Evolutionary conservation across 208 protist species (phyloP).

Genomic region (Wallacemonas rigidus): DNA sequence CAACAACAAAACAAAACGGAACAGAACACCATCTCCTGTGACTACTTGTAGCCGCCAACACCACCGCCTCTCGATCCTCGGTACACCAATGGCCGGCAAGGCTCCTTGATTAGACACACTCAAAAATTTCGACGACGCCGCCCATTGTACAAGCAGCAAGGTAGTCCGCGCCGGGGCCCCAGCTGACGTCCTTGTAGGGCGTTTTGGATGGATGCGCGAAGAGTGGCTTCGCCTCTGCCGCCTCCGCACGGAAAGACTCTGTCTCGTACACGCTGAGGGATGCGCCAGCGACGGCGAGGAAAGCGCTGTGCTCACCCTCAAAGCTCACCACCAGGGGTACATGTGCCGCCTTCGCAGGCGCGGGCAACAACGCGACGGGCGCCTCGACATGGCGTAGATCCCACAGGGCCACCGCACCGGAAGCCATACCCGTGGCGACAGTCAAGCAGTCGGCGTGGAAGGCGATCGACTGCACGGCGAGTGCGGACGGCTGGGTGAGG

Average conservation of each 20-base stretch:
- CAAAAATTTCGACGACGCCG: conserved; percentile 51
- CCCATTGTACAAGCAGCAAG: conserved; percentile 48
- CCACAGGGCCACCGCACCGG: conserved; percentile 92
- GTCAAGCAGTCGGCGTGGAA: conserved; percentile 96
- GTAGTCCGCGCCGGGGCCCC: conserved; percentile 32
- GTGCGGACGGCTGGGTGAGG: conserved; percentile 1
- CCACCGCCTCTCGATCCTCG: too few relatives aligned
- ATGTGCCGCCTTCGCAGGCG: background rate
- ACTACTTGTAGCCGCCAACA: too few relatives aligned
- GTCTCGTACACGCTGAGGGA: conserved; percentile 31
- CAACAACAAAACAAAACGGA: too few relatives aligned
- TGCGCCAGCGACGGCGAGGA: conserved; percentile 27
- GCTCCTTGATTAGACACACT: background rate
- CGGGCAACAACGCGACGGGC: conserved; percentile 41
- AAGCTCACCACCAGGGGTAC: conserved; percentile 45
- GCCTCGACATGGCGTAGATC: conserved; percentile 95
- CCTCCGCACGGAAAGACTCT: conserved; percentile 3
- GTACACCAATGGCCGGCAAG: too few relatives aligned
- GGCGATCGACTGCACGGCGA: conserved; percentile 49
- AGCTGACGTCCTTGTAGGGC: conserved; percentile 44
- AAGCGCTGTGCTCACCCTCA: conserved; percentile 32
- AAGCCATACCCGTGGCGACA: conserved; percentile 75
- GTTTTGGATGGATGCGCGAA: conserved; percentile 2
- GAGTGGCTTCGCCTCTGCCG: conserved; percentile 21
- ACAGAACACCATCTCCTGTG: too few relatives aligned